Evolutionary conservation across 129 eudicot species (phyloP), one percentile per base, ranked within the genome.

Genomic region (Pittosporum tobira): DNA sequence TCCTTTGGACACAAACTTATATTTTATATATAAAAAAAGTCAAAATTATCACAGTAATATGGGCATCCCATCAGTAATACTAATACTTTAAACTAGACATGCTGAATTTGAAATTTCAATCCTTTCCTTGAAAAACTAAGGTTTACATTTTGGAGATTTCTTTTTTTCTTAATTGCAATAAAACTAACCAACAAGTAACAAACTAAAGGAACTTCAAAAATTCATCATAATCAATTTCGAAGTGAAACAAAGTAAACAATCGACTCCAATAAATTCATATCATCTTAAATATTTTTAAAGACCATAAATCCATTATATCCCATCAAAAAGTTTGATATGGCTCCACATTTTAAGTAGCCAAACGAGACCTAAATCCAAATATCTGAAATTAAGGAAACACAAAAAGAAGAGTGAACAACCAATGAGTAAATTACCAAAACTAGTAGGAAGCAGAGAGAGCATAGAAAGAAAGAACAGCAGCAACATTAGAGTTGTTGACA

Each of bases 371-470:
- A 29, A 54, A 29, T 4, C 42, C n/a, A 48, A 5, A 20, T n/a
- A n/a, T n/a, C n/a, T n/a, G n/a, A n/a, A n/a, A n/a, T n/a, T n/a
- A n/a, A n/a, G n/a, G n/a, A 45, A 45, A 24, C 26, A 43, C 25
- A 11, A 31, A 53, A 16, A 34, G 23, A 18, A 49, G 6, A 24
- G 12, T 57, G 15, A 23, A 62, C 14, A 66, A 57, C 14, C n/a
- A 15, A 28, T 14, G 11, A 40, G n/a, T 11, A 19, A 24, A 65
- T 65, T 79, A 81, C 95, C 89, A 53, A 66, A 70, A 77, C 80
- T 57, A 74, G 78, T 44, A 57, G 82, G 74, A 49, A 77, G 77
- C 71, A 78, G 65, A 65, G 77, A 28, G 66, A 76, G 59, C 56
- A 81, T 53, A 38, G 48, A 57, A 65, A 82, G 68, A 48, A 85